Evolutionary conservation across 73 alveolate genomes (phyloP).

Genomic region (Halteria grandinella): DNA sequence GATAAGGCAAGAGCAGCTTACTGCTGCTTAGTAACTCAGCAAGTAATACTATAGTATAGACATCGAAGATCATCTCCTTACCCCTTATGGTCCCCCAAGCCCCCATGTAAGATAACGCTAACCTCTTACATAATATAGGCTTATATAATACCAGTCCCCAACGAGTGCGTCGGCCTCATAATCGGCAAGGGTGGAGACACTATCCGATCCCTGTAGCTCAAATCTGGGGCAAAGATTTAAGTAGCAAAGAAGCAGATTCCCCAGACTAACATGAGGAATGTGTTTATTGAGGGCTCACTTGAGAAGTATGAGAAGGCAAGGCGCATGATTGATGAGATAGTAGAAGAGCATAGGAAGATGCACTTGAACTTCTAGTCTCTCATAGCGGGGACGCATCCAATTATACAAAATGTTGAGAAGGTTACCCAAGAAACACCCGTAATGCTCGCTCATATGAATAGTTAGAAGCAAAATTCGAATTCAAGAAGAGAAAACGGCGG

Average conservation of each 20-base stretch:
- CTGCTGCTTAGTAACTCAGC: slow-evolving; percentile 36
- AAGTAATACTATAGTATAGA: slow-evolving; percentile 10
- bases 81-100: slow-evolving; percentile 74
- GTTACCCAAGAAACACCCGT: too few relatives aligned
- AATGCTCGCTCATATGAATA: too few relatives aligned
- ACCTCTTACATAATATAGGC: slow-evolving; percentile 78
- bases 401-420: too few relatives aligned
- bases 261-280: slow-evolving; percentile 84
- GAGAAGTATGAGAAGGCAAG: slow-evolving; percentile 87
- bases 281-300: slow-evolving; percentile 92
- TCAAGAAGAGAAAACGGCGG: too few relatives aligned
- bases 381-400: slow-evolving; percentile 47
- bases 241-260: slow-evolving; percentile 49
- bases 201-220: slow-evolving; percentile 76
- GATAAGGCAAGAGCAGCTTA: slow-evolving; percentile 32
- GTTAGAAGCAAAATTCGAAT: too few relatives aligned
- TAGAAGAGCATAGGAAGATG: slow-evolving; percentile 85
- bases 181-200: slow-evolving; percentile 96
- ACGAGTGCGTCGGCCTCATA: slow-evolving; percentile 88
- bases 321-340: slow-evolving; percentile 83
- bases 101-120: slow-evolving; percentile 82
- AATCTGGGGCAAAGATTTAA: slow-evolving; percentile 73
- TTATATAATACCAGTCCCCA: slow-evolving; percentile 81
- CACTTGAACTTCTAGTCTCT: slow-evolving; percentile 48
- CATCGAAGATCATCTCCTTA: slow-evolving; percentile 10